These are phyloP conservation scores for Debaryomyces maramus DNA, from an alignment of 805 yeast genomes.

Conservation along the genomic window DNA sequence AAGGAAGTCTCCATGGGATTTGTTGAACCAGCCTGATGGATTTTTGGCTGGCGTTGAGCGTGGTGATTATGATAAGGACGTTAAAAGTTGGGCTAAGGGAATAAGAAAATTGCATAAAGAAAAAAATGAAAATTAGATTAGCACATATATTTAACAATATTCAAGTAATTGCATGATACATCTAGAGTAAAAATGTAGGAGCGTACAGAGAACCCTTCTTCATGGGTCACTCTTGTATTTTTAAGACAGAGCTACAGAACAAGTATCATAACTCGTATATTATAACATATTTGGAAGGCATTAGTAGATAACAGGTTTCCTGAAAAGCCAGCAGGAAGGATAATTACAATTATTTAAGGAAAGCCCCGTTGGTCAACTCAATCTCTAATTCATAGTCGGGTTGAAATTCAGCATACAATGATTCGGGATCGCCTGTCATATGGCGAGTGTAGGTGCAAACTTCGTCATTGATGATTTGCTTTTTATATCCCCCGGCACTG, in stretches of 20 bases:
- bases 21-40: constrained; percentile 42
- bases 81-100: constrained; percentile 41
- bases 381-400: constrained; percentile 57
- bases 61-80: constrained; percentile 36
- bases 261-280: too few species aligned
- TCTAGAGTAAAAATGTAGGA: too few species aligned
- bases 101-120: constrained; percentile 36
- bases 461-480: constrained; percentile 12
- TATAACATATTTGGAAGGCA: too few species aligned
- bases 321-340: too few species aligned
- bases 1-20: constrained; percentile 73
- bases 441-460: constrained; percentile 40
- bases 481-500: constrained; percentile 6
- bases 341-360: constrained; percentile 1
- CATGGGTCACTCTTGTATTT: too few species aligned
- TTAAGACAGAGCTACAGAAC: too few species aligned
- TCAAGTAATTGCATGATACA: too few species aligned
- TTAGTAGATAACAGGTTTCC: too few species aligned
- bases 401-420: constrained; percentile 71
- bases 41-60: constrained; percentile 32
- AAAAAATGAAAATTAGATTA: constrained; percentile 11
- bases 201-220: too few species aligned
- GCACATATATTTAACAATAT: too few species aligned
- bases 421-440: constrained; percentile 62
- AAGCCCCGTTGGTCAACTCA: constrained; percentile 5